phyloP scores from a whole-genome alignment of 2,329 filamentous ascomycete species.

The Fusarium abutilonis region DNA sequence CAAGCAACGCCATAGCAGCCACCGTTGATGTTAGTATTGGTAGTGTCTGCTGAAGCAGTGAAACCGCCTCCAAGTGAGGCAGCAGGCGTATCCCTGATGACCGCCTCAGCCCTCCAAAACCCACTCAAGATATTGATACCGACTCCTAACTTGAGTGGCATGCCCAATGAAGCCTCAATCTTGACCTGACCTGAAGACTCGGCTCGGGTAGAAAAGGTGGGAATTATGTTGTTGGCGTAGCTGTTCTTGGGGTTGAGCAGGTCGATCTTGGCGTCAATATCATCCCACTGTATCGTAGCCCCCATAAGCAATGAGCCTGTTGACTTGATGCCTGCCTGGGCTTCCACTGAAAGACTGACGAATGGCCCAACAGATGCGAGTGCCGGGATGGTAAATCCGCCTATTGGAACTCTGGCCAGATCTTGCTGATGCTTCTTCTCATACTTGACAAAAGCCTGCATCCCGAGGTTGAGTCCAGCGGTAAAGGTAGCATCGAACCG shows the following conservation, averaged over 20 bases:
- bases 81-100: slow-evolving; percentile 9
- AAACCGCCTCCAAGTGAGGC: not conserved
- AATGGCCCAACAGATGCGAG: slow-evolving; percentile 1
- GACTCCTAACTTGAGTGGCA: slow-evolving; percentile 8
- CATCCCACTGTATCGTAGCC: not conserved
- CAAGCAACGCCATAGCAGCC: slow-evolving; percentile 12
- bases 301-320: slow-evolving; percentile 10
- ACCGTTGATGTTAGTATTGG: not conserved
- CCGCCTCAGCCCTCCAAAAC: not conserved
- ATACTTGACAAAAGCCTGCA: slow-evolving; percentile 10
- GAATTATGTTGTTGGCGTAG: not conserved
- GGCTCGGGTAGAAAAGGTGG: not conserved
- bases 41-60: not conserved
- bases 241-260: not conserved
- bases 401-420: not conserved
- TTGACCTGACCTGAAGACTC: not conserved
- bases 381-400: not conserved
- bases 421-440: not conserved
- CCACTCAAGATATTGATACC: not conserved
- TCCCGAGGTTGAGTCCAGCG: slow-evolving; percentile 6
- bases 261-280: slow-evolving; percentile 10
- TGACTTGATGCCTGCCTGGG: not conserved
- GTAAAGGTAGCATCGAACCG: not conserved
- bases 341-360: not conserved
- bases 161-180: not conserved